These are phyloP conservation scores for Cercophora scortea DNA, from an alignment of 495 filamentous ascomycete genomes.

Conservation along the genomic window DNA sequence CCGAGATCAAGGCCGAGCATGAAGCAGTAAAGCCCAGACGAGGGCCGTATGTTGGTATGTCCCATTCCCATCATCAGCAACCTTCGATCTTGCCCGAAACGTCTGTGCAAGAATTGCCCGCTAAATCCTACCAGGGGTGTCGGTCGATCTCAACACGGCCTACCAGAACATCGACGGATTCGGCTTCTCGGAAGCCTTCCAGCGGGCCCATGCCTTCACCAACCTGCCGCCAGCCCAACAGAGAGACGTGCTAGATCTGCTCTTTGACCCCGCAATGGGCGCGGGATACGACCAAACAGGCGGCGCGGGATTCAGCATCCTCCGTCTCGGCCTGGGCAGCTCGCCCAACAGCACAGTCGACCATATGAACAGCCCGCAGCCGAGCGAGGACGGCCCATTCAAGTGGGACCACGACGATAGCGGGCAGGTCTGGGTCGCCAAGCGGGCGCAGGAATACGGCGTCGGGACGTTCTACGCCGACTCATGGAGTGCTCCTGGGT, in stretches of 20 bases:
- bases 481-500: conserved; percentile 49
- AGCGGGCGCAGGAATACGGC: conserved; percentile 37
- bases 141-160: neutral
- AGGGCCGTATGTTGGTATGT: no score
- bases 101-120: neutral
- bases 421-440: conserved; percentile 42
- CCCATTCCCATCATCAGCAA: no score
- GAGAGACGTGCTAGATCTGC: conserved; percentile 33
- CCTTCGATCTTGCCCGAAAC: no score
- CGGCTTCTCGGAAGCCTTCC: conserved; percentile 45
- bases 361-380: conserved; percentile 31
- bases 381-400: conserved; percentile 21
- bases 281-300: no score
- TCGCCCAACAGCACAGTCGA: conserved; percentile 15
- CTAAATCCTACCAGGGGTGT: neutral
- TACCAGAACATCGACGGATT: conserved; percentile 41
- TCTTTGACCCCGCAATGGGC: conserved; percentile 40
- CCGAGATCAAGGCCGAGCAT: no score
- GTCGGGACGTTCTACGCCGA: conserved; percentile 42
- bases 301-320: conserved; percentile 46
- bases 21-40: no score
- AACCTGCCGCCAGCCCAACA: conserved; percentile 16
- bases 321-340: conserved; percentile 42
- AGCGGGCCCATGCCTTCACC: conserved; percentile 33
- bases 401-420: conserved; percentile 39